Evolutionary conservation across 1,284 basidiomycete species (phyloP).

Genomic region (Apiotrichum laibachii): DNA sequence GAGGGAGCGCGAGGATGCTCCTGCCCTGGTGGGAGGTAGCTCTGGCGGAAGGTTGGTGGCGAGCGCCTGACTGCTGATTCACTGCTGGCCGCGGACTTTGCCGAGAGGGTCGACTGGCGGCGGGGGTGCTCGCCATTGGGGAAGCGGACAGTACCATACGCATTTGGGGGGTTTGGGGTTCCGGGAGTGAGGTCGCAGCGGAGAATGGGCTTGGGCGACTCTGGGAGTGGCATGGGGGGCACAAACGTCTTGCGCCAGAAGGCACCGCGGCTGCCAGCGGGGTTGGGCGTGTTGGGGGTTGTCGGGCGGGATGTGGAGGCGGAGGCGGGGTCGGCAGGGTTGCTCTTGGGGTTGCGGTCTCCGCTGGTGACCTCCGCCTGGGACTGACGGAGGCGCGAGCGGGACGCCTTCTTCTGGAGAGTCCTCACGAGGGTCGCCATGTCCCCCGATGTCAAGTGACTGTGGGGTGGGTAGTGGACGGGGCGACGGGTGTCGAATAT

Average conservation of each 20-base stretch:
- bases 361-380: not conserved
- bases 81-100: not conserved
- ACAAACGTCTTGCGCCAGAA: constrained; percentile 5
- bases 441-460: not conserved
- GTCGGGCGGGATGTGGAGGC: not conserved
- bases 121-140: not conserved
- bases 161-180: not conserved
- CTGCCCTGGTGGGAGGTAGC: not conserved
- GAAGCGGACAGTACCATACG: not conserved
- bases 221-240: not conserved
- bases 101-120: too few relatives aligned
- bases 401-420: constrained; percentile 17
- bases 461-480: not conserved
- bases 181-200: not conserved
- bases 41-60: not conserved
- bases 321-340: not conserved
- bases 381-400: constrained; percentile 17
- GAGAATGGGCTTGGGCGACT: not conserved
- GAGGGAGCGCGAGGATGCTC: not conserved
- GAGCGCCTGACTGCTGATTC: not conserved
- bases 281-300: too few relatives aligned
- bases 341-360: not conserved
- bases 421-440: constrained; percentile 20
- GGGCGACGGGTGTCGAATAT: not conserved
- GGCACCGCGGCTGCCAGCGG: too few relatives aligned